Percentiles rank a stretch among this genome's conserved stretches.
These are phyloP conservation scores for Ammopiptanthus mongolicus DNA, from an alignment of 306 rosid genomes.

Conservation along the genomic window DNA sequence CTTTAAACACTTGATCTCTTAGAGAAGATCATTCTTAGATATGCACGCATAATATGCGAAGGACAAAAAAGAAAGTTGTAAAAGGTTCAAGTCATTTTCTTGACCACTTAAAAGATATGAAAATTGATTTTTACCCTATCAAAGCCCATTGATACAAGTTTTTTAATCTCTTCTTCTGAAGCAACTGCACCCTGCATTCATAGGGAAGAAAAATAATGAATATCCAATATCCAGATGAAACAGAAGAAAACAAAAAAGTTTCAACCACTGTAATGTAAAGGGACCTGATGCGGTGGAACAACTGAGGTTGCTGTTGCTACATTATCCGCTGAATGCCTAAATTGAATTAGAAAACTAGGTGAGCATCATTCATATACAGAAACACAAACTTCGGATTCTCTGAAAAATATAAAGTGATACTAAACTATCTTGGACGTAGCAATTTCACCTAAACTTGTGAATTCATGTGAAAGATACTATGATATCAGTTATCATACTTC, in stretches of 20 bases:
- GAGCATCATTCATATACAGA: constrained; percentile 6
- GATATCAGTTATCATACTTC: not conserved
- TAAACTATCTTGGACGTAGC: not conserved
- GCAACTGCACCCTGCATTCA: constrained; percentile 55
- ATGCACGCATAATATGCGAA: not conserved
- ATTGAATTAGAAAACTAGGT: constrained; percentile 25
- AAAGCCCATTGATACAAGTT: constrained; percentile 92
- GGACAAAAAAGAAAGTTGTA: not conserved
- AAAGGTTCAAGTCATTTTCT: constrained; percentile 8
- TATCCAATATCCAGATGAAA: constrained; percentile 18
- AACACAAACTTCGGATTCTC: not conserved
- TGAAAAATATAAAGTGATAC: constrained; percentile 1
- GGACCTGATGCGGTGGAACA: constrained; percentile 69
- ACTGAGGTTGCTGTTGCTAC: constrained; percentile 35
- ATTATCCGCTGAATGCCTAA: constrained; percentile 47
- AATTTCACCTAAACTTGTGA: not conserved
- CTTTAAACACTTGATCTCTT: not conserved
- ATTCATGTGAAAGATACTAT: not conserved
- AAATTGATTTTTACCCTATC: constrained; percentile 60
- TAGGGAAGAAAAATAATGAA: constrained; percentile 6
- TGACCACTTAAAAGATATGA: constrained; percentile 4
- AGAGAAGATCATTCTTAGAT: not conserved
- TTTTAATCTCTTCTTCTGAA: constrained; percentile 71
- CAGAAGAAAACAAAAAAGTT: constrained; percentile 11
- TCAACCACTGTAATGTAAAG: not conserved